A percentile compares a stretch with the other conserved stretches of the same genome.
These are phyloP conservation scores for Falciphora oryzae DNA, from an alignment of 2,329 filamentous ascomycete genomes.

Conservation along the genomic window DNA sequence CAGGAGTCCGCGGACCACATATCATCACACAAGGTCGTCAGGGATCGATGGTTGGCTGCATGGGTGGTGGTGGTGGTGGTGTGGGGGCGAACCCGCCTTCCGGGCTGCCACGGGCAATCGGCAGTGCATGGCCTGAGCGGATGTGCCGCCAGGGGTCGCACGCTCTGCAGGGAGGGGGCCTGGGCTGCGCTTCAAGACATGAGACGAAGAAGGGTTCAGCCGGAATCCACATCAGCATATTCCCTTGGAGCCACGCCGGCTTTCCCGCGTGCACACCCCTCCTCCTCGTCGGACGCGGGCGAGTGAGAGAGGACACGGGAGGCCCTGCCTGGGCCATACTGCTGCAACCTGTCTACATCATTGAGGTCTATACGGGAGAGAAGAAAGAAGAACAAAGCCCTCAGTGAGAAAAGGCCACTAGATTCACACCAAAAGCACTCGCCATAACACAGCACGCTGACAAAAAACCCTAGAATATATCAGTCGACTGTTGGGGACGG, in stretches of 20 bases:
- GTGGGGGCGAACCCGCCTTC: not conserved
- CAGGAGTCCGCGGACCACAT: not conserved
- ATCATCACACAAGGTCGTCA: not conserved
- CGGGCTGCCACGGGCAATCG: not conserved
- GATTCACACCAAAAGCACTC: not conserved
- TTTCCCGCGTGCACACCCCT: not conserved
- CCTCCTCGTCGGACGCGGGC: not conserved
- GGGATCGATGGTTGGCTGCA: not conserved
- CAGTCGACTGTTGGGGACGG: not conserved
- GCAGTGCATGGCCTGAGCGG: not conserved
- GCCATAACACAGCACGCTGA: not conserved
- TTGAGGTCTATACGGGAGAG: too few species aligned
- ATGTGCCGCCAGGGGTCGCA: slow-evolving; percentile 1
- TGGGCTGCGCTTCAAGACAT: slow-evolving; percentile 9
- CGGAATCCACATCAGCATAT: slow-evolving; percentile 4
- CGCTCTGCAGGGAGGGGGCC: slow-evolving; percentile 2
- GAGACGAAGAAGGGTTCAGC: slow-evolving; percentile 13
- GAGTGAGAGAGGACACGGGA: too few species aligned
- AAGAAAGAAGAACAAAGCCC: too few species aligned
- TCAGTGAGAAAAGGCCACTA: too few species aligned
- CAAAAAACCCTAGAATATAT: not conserved
- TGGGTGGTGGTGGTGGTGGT: not conserved
- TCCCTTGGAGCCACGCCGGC: not conserved
- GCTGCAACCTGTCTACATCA: not conserved
- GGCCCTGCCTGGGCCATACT: not conserved